Conservation (phyloP, 148 eudicot genomes). For the Gaultheria prostrata region DNA sequence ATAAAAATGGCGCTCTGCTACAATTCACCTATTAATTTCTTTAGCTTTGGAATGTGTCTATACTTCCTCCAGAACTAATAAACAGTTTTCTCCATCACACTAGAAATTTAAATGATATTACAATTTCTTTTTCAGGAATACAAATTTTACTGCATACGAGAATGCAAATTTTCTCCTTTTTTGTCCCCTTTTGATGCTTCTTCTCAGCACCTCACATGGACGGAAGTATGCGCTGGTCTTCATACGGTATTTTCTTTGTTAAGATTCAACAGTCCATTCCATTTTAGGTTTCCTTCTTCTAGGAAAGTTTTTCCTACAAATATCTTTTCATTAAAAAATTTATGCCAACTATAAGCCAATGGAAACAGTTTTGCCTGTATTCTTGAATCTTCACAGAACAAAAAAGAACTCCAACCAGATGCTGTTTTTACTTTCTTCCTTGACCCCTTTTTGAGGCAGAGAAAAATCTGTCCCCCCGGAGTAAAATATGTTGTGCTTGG, state of each 20-base stretch:
- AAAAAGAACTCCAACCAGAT: background rate
- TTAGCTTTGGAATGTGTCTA: background rate
- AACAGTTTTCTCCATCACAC: background rate
- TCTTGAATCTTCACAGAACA: background rate
- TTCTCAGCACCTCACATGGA: slow-evolving; percentile 13
- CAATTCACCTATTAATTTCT: background rate
- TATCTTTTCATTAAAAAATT: background rate
- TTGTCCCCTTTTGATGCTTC: background rate
- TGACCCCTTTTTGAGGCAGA: background rate
- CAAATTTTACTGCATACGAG: background rate
- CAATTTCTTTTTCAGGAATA: background rate
- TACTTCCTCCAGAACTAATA: background rate
- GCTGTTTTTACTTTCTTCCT: background rate
- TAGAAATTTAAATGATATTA: background rate
- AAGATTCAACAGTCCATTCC: background rate
- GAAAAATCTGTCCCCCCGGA: background rate
- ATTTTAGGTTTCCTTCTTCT: background rate
- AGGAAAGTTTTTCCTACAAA: background rate
- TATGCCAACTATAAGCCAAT: background rate
- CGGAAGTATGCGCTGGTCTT: background rate
- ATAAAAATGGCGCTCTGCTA: background rate
- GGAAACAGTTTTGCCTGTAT: background rate
- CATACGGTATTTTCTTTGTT: background rate
- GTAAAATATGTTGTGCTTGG: background rate
- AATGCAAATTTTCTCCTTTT: background rate